Base-by-base conservation (phyloP, 768 basidiomycete species). In the Boletus reticuloceps region DNA sequence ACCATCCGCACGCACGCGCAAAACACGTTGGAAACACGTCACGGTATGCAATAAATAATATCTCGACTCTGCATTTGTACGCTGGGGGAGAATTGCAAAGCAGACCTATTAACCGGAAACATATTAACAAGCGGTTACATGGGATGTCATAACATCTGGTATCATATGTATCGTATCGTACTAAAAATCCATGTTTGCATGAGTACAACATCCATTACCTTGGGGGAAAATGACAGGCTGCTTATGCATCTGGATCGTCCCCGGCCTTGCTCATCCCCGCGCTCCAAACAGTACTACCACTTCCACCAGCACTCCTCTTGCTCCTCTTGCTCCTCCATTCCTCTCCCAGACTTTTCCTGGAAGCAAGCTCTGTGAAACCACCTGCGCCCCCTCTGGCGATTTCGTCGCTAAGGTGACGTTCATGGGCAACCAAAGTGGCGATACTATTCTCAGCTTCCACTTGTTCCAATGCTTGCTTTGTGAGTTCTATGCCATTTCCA, bases 221-320 rank as follows among this genome's bases (percentile, higher is more conserved):
- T 17, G 43, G 38, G 29, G 53, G 39, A 47, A 54, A 51, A n/a
- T n/a, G n/a, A n/a, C n/a, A n/a, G 34, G 19, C 29, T 38, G 17
- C 58, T 63, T 58, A 75, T 48, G 67, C 68, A 14, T 76, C 78
- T 37, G 64, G 65, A 53, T 75, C 71, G 41, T 84, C 82, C 42
- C 75, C 84, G 27, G 79, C 75, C 47, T 76, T 85, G 60, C 84
- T 83, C 85, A 89, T 85, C 32, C 90, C 90, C 48, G 90, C 90
- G 67, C 91, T 92, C 86, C 87, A 93, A 29, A 93, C 88, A 1
- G 91, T 93, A 69, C 88, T 89, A 37, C 82, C 82, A 58, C 86
- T 87, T 9, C 85, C 87, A 38, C 83, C 82, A 22, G 69, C 79
- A 58, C 85, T 86, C 34, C 60, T 62, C 53, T 59, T 75, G 45